Evolutionary conservation across 768 basidiomycete genomes (phyloP), one percentile per base, ranked within the genome.

Genomic region (Hygrophorus pudorinus): DNA sequence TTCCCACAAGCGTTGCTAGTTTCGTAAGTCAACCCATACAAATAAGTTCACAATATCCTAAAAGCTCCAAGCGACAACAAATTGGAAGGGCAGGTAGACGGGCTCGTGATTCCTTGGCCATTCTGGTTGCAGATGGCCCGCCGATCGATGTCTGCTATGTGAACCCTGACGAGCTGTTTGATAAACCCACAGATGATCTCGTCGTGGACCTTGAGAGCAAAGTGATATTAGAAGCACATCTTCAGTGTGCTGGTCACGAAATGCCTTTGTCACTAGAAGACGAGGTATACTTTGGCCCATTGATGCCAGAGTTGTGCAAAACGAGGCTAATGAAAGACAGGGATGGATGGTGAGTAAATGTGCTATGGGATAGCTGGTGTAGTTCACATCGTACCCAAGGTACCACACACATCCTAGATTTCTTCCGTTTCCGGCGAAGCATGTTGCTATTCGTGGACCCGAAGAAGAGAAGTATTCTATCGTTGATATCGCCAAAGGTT

Each of bases 171-270:
- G 76, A 85, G 41, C 62, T 94, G 7, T 88, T 83, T 53, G 72
- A 79, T 34, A 70, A 68, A 53, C 61, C 72, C 4, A 64, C 75
- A 35, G 75, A 78, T 28, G 79, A 85, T 44, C 66, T 91, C 16
- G 56, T 79, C 9, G 56, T 92, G 31, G 85, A 93, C 56, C 61
- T 86, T 8, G 78, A 83, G 9, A 91, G 76, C 55, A 74, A 76
- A 47, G 65, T 86, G 18, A 67, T 92, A 17, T 64, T 90, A 1
- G 91, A 92, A 67, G 82, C 78, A 4, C 90, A 92, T 56, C 59
- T 93, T 10, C 91, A 93, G 56, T 94, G 89, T 51, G 91, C 90
- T 13, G 86, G 77, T 0, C 68, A 81, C 44, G 91, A 93, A 61
- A 84, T 94, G 76, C 90, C 90, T 0, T 51, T 92, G 17, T 76